Conservation (phyloP, 2,329 filamentous ascomycete genomes). For the Epichloe typhina region DNA sequence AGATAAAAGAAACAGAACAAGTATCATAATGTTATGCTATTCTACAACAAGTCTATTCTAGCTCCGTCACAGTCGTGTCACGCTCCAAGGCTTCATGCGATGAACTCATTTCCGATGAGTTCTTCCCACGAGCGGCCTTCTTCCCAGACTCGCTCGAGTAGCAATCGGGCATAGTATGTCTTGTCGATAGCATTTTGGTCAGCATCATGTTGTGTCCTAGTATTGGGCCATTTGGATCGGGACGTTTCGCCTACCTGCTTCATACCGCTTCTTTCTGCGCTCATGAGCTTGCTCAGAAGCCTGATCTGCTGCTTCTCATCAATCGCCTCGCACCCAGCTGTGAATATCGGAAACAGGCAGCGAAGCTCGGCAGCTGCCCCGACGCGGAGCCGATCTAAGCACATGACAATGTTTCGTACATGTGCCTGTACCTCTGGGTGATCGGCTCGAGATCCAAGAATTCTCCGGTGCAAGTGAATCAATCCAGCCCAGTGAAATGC, state of each 20-base stretch:
- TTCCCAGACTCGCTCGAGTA: conserved; percentile 60
- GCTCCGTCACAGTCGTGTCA: neutral
- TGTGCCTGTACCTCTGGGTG: conserved; percentile 50
- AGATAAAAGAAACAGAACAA: neutral
- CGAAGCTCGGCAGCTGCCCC: conserved; percentile 64
- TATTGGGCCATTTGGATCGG: neutral
- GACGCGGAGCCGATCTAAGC: conserved; percentile 46
- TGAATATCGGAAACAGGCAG: conserved; percentile 69
- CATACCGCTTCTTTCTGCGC: conserved; percentile 62
- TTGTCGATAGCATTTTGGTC: conserved; percentile 18
- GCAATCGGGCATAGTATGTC: conserved; percentile 44
- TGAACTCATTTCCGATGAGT: conserved; percentile 50
- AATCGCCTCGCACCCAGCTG: conserved; percentile 61
- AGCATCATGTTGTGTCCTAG: neutral
- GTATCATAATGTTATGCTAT: neutral
- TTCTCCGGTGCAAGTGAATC: conserved; percentile 61
- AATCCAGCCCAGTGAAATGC: conserved; percentile 70
- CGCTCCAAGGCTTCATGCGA: conserved; percentile 34
- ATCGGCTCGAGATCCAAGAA: conserved; percentile 45
- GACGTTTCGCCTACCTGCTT: conserved; percentile 44
- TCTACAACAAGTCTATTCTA: neutral
- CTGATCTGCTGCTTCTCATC: conserved; percentile 40
- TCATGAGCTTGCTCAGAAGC: conserved; percentile 52
- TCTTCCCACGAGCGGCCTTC: conserved; percentile 57
- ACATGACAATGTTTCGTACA: conserved; percentile 48